These are phyloP conservation scores for Pythium oligandrum DNA, from an alignment of 352 stramenopile species.

Conservation along the genomic window DNA sequence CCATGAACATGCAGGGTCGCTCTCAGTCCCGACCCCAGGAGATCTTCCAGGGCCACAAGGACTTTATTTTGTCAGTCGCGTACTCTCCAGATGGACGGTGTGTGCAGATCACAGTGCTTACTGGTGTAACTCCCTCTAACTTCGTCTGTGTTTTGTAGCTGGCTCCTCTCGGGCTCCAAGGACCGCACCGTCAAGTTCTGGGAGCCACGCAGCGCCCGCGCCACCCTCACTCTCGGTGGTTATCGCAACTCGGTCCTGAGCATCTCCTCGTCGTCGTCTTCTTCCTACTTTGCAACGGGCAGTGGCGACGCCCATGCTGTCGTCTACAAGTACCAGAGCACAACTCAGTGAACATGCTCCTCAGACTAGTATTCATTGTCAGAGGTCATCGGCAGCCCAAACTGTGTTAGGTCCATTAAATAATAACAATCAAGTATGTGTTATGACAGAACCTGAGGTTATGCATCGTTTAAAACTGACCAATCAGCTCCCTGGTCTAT, in stretches of 20 bases:
- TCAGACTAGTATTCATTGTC: too few relatives aligned
- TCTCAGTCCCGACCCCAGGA: slow-evolving; percentile 79
- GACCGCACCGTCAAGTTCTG: slow-evolving; percentile 84
- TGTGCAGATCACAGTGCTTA: neutral
- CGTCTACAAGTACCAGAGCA: slow-evolving; percentile 79
- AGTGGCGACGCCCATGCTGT: slow-evolving; percentile 82
- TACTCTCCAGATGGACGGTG: slow-evolving; percentile 85
- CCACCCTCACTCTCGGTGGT: slow-evolving; percentile 73
- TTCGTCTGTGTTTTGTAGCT: slow-evolving; percentile 22
- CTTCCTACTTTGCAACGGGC: slow-evolving; percentile 81
- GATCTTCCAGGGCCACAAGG: slow-evolving; percentile 85
- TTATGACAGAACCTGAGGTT: too few relatives aligned
- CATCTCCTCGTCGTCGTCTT: slow-evolving; percentile 75
- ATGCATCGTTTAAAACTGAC: too few relatives aligned
- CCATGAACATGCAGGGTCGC: slow-evolving; percentile 70
- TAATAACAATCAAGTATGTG: too few relatives aligned
- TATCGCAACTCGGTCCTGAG: slow-evolving; percentile 88
- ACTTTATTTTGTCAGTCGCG: slow-evolving; percentile 85
- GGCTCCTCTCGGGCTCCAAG: slow-evolving; percentile 86
- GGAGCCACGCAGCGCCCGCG: slow-evolving; percentile 77
- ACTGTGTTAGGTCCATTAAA: too few relatives aligned
- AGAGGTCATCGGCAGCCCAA: too few relatives aligned
- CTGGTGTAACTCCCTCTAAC: too few relatives aligned
- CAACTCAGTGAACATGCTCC: too few relatives aligned
- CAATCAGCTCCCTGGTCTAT: too few relatives aligned